Base-by-base conservation (phyloP, 768 basidiomycete genomes). In the Agrocybe chaxingu region DNA sequence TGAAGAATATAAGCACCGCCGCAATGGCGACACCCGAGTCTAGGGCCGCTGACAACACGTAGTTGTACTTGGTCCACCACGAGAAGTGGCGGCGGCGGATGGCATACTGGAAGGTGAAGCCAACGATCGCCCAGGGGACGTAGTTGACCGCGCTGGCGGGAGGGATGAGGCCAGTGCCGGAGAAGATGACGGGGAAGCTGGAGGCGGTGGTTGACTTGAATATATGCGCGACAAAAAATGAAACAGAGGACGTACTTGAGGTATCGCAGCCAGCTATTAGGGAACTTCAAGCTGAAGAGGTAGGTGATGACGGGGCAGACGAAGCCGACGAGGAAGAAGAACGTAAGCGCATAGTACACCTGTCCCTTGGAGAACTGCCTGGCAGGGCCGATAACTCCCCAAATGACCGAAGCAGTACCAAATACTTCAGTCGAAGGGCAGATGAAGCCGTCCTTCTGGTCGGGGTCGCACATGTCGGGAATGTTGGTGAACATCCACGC, bases 281-380 rank as follows among this genome's bases (percentile, higher is more conserved):
- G 86, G 71, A 76, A 92, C 59, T 72, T 78, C 59, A 73, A 66
- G 45, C 75, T 69, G 50, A 85, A 58, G 53, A 82, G 53, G 60
- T 77, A 90, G 35, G 77, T 73, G 42, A 78, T 47, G 49, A 77
- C 30, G 0, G 90, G 90, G 45, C 78, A 75, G 44, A 84, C 8
- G 43, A 82, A 77, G 12, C 92, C 92, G 49, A 87, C 61, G 50
- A 90, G 77, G 86, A 93, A 93, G 71, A 89, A 91, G 64, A 82
- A 82, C 2, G 77, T 60, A n/a, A 91, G 74, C 7, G 71, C 71
- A 51, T 77, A 76, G 65, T 85, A 86, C 12, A 82, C 69, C 61
- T 81, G 78, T 9, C 86, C 87, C 12, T 69, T 42, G 2, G 81
- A 86, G 73, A 88, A 92, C 61, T 83, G 76, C n/a, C 81, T 74